Conservation (phyloP, 1,284 basidiomycete genomes). For the Xanthoconium separans region DNA sequence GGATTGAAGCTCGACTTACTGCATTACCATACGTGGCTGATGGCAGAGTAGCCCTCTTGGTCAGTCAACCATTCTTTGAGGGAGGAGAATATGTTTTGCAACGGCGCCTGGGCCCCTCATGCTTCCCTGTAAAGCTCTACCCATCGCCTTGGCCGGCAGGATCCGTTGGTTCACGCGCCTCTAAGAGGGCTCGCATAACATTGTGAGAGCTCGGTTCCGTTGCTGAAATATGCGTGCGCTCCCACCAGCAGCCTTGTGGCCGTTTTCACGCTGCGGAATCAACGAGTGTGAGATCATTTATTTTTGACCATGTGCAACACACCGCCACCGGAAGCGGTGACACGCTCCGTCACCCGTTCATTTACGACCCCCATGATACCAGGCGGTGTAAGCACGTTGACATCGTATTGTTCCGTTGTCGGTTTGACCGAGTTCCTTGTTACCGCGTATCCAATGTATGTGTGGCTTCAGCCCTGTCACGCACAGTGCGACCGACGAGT, state of each 20-base stretch:
- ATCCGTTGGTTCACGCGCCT: neutral
- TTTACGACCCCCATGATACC: conserved; percentile 1
- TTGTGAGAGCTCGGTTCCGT: conserved; percentile 4
- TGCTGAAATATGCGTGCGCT: neutral
- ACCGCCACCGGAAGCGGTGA: neutral
- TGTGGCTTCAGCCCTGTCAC: neutral
- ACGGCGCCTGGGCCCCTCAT: no score
- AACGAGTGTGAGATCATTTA: conserved; percentile 2
- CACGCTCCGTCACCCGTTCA: neutral
- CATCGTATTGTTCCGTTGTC: conserved; percentile 13
- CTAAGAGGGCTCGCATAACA: neutral
- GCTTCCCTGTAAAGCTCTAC: neutral
- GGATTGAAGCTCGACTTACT: conserved; percentile 12
- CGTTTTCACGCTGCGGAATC: neutral
- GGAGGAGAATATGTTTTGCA: neutral
- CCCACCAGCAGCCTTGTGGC: neutral
- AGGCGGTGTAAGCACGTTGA: conserved; percentile 1
- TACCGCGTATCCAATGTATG: conserved; percentile 1
- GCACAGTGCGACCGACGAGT: neutral
- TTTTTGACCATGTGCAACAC: conserved; percentile 8
- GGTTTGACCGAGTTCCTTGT: conserved; percentile 5
- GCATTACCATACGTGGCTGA: conserved; percentile 11
- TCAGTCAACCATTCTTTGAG: conserved; percentile 5
- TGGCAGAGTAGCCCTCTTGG: neutral
- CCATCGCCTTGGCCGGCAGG: neutral